Evolutionary conservation across 2,329 filamentous ascomycete genomes (phyloP), one percentile per base, ranked within the genome.

Genomic region (Diaporthe sp.): DNA sequence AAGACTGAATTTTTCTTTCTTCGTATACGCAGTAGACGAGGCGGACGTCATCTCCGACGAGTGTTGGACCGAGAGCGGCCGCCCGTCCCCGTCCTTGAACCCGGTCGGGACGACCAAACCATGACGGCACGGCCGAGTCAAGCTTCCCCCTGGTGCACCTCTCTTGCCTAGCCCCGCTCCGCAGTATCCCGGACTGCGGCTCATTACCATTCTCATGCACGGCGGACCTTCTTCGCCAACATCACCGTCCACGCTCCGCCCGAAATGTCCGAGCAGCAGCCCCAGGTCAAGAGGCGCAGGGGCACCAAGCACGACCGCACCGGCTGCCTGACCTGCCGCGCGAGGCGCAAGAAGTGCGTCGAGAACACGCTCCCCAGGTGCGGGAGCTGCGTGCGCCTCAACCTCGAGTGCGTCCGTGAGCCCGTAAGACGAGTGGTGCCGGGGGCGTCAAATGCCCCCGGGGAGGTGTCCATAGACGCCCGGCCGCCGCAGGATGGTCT

Each of bases 81-180:
- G 6, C 13, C 63, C 44, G 63, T 37, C 22, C 22, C 63, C 44
- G 63, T 51, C 31, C 20, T 68, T 67, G 61, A 67, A 31, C 28
- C 61, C 63, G 63, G 63, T 51, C 63, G 42, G 44, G 25, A 47
- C 39, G 28, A 28, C 2, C 10, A 51, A 37, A 28, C 44, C 15
- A 5, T n/a, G 31, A 51, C 63, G 63, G 63, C 31, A 37, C 63
- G 63, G 63, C 63, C 63, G 63, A 51, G 63, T 53, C 63, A 51
- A 68, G 63, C 63, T 39, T n/a, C 25, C 44, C 44, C 63, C 42
- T 65, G 61, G 60, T 10, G 39, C 61, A 58, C 17, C 55, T 58
- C 55, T 3, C 12, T 55, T 31, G 15, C 49, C 12, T 55, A 58
- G 55, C 55, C 55, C 55, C 55, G 55, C 55, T 58, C 55, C 53